phyloP scores from a whole-genome alignment of 345 rosid genomes.

The Sisymbrium irio region DNA sequence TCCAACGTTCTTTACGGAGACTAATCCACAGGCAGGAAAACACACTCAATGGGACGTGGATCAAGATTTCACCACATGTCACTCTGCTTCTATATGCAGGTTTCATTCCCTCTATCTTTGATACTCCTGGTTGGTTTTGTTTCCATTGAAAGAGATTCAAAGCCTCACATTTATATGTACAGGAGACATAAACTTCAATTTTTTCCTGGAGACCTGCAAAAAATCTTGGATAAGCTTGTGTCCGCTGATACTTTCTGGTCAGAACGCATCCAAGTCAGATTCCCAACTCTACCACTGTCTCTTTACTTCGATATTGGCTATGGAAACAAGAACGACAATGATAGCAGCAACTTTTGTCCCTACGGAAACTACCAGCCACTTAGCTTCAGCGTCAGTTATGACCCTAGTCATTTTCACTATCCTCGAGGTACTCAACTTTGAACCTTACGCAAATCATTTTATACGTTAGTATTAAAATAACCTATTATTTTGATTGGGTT shows the following conservation, averaged over 20 bases:
- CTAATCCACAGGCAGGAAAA: slow-evolving; percentile 42
- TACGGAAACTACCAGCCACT: background rate
- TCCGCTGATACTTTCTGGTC: slow-evolving; percentile 36
- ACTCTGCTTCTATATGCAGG: slow-evolving; percentile 46
- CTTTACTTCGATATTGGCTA: slow-evolving; percentile 29
- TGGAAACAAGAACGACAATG: background rate
- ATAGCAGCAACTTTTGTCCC: background rate
- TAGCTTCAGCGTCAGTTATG: background rate
- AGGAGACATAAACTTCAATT: slow-evolving; percentile 57
- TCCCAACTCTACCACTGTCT: slow-evolving; percentile 30
- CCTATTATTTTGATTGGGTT: background rate
- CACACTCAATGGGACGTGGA: slow-evolving; percentile 45
- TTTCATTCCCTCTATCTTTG: slow-evolving; percentile 9
- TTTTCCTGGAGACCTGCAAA: slow-evolving; percentile 46
- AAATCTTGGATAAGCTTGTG: slow-evolving; percentile 47
- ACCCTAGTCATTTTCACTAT: background rate
- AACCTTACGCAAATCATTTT: background rate
- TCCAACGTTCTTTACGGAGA: slow-evolving; percentile 42
- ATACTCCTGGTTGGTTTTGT: background rate
- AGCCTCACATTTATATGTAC: background rate
- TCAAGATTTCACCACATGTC: slow-evolving; percentile 40
- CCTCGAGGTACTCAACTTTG: background rate
- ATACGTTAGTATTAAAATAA: background rate
- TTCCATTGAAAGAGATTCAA: background rate
- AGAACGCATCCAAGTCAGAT: slow-evolving; percentile 27